These are phyloP conservation scores for Solanum paucissectum DNA, from an alignment of 257 asterid species.

Conservation along the genomic window DNA sequence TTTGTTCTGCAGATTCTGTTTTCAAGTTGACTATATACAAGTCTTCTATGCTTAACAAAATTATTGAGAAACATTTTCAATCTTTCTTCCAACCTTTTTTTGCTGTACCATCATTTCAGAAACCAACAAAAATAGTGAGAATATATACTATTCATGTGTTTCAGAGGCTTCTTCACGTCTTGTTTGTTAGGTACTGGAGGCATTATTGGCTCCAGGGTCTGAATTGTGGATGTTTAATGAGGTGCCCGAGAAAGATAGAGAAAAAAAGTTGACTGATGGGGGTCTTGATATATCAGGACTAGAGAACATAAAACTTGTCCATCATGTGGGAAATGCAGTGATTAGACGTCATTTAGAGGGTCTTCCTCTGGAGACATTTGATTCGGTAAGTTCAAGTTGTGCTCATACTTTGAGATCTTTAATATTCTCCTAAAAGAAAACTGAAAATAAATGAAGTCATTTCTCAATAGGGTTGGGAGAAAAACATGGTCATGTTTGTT, in stretches of 20 bases:
- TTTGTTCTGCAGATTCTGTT: not conserved
- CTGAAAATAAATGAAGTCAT: not conserved
- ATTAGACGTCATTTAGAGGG: conserved; percentile 85
- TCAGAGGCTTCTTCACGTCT: not conserved
- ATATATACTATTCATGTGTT: not conserved
- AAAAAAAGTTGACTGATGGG: conserved; percentile 74
- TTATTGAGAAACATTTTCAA: not conserved
- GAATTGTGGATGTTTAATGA: conserved; percentile 96
- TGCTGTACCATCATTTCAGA: not conserved
- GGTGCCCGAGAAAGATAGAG: conserved; percentile 73
- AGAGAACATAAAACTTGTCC: conserved; percentile 73
- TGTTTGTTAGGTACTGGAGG: conserved; percentile 67
- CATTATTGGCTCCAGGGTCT: conserved; percentile 77
- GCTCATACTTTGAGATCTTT: conserved; percentile 4
- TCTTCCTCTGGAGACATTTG: conserved; percentile 93
- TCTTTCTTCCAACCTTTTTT: not conserved
- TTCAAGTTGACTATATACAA: not conserved
- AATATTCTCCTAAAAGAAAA: not conserved
- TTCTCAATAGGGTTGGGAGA: not conserved
- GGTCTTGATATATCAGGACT: conserved; percentile 81
- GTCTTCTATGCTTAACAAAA: not conserved
- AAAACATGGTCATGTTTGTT: not conserved
- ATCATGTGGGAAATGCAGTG: conserved; percentile 89
- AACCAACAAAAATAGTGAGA: not conserved
- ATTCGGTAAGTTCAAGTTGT: conserved; percentile 66